These are phyloP conservation scores for Tuber melanosporum DNA, from an alignment of 495 filamentous ascomycete species.

Conservation along the genomic window DNA sequence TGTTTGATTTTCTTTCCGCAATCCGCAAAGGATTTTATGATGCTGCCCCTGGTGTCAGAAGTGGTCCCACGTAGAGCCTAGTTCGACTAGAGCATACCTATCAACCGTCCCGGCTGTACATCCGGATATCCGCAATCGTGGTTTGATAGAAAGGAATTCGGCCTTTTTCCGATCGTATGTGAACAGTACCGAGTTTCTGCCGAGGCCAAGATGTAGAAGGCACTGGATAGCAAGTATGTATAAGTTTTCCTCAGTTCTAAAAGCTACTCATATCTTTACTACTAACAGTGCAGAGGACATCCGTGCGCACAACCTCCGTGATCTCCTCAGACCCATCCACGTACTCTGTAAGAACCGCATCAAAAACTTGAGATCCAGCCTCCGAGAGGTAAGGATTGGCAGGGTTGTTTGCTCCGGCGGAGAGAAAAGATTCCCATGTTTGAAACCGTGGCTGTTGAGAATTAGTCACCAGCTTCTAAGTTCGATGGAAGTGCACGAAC, in stretches of 20 bases:
- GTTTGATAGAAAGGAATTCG: constrained; percentile 54
- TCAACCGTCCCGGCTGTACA: constrained; percentile 55
- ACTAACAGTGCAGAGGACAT: constrained; percentile 37
- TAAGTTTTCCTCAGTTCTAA: constrained; percentile 39
- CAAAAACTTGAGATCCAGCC: constrained; percentile 64
- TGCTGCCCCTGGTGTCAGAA: constrained; percentile 10
- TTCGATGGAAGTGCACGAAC: background rate
- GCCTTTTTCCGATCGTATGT: constrained; percentile 54
- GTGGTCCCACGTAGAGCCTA: constrained; percentile 23
- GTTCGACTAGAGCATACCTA: constrained; percentile 19
- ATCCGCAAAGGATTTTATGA: constrained; percentile 54
- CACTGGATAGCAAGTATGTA: constrained; percentile 48
- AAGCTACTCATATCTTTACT: constrained; percentile 17
- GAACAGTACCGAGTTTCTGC: constrained; percentile 75
- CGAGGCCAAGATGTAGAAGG: constrained; percentile 66
- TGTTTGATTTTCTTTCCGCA: constrained; percentile 55
- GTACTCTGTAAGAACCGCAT: constrained; percentile 54
- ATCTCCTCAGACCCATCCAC: constrained; percentile 9
- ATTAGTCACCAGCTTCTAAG: background rate
- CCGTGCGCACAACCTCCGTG: constrained; percentile 30
- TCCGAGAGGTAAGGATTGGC: constrained; percentile 67
- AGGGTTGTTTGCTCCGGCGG: constrained; percentile 44
- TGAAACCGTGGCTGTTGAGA: constrained; percentile 46
- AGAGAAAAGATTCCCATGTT: constrained; percentile 68
- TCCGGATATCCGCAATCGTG: constrained; percentile 61